Evolutionary conservation across 495 filamentous ascomycete species (phyloP).

Genomic region (Usnea hakonensis): DNA sequence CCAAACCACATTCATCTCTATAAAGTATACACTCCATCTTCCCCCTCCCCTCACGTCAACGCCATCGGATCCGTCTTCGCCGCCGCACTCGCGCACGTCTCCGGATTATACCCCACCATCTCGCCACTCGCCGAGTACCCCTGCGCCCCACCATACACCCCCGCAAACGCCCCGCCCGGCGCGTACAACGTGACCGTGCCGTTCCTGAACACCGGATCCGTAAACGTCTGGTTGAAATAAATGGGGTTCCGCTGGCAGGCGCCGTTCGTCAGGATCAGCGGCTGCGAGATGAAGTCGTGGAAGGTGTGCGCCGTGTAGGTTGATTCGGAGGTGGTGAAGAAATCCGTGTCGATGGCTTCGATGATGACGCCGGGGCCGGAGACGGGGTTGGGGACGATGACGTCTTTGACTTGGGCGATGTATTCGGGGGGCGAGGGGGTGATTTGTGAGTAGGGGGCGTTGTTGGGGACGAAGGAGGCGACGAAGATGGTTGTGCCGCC

Average conservation of each 20-base stretch:
- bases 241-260: constrained; percentile 12
- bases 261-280: constrained; percentile 11
- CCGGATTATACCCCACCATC: constrained; percentile 13
- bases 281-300: constrained; percentile 15
- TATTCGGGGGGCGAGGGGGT: constrained; percentile 8
- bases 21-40: no score
- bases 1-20: no score
- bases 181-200: constrained; percentile 11
- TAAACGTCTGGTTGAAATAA: constrained; percentile 20
- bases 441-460: constrained; percentile 14
- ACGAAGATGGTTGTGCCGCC: constrained; percentile 15
- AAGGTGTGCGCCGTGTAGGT: constrained; percentile 16
- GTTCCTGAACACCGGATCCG: constrained; percentile 10
- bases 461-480: constrained; percentile 14
- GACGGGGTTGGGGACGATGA: constrained; percentile 20
- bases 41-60: constrained; percentile 1
- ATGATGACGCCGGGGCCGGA: constrained; percentile 15
- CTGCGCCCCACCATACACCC: background rate
- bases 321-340: constrained; percentile 3
- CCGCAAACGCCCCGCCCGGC: constrained; percentile 9
- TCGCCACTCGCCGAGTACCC: constrained; percentile 16
- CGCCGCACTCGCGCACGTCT: constrained; percentile 10
- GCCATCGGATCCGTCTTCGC: constrained; percentile 17
- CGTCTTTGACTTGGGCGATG: constrained; percentile 16
- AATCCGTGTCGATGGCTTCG: constrained; percentile 15